A percentile compares a stretch with the other conserved stretches of the same genome.
Evolutionary conservation across 768 basidiomycete species (phyloP).

Genomic region (Agaricus subrufescens): DNA sequence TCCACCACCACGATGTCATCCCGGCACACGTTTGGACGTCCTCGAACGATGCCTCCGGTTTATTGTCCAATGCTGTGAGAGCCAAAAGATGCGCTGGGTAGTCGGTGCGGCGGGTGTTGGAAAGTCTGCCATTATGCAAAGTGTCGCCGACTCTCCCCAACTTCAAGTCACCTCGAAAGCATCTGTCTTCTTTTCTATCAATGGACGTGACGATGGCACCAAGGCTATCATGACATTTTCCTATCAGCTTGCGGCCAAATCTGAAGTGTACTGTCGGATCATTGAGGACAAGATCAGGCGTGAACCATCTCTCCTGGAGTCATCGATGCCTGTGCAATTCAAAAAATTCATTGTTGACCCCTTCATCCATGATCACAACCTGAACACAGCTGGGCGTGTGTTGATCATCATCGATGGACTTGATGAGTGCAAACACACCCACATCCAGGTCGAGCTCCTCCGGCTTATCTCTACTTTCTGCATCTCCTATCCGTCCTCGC

Average conservation of each 20-base stretch:
- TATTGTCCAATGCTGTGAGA: too few relatives aligned
- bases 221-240: slow-evolving; percentile 11
- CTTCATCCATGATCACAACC: neutral
- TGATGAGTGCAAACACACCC: slow-evolving; percentile 18
- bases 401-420: slow-evolving; percentile 20
- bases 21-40: too few relatives aligned
- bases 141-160: neutral
- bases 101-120: too few relatives aligned
- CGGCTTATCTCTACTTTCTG: slow-evolving; percentile 3
- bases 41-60: too few relatives aligned
- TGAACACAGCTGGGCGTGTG: too few relatives aligned
- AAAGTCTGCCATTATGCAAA: neutral
- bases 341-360: slow-evolving; percentile 12
- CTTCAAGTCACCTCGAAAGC: neutral
- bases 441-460: slow-evolving; percentile 13
- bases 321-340: slow-evolving; percentile 10
- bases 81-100: too few relatives aligned
- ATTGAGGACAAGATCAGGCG: slow-evolving; percentile 3
- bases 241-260: slow-evolving; percentile 15
- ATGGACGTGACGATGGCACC: neutral
- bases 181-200: neutral
- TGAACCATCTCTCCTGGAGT: slow-evolving; percentile 8
- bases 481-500: neutral
- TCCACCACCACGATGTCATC: too few relatives aligned
- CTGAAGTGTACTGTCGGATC: neutral